Base-by-base conservation (phyloP, 2,329 filamentous ascomycete species). In the Volutella citrinella region DNA sequence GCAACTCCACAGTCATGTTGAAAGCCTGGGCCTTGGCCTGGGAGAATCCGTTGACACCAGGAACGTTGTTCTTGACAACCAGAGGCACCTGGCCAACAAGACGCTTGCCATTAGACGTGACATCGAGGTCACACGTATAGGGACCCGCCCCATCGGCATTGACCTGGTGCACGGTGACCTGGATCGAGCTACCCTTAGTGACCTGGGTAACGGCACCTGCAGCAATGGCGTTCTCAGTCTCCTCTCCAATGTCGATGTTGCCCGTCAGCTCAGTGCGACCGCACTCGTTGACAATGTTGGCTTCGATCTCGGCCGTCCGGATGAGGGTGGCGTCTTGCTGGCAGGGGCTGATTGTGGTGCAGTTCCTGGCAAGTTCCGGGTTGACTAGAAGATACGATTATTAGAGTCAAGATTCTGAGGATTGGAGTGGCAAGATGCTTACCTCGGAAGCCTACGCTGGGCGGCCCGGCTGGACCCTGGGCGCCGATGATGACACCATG, bases 291-390 rank as follows among this genome's bases (percentile, higher is more conserved):
- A 76, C 75, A 7, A 72, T 54, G 48, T 76, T 75, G 33, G 64
- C 59, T 7, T 46, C 42, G 47, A 76, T 70, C 61, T 78, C 68
- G 12, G 69, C 70, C 38, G 79, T 74, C 32, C 71, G 69, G 58
- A 84, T 83, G 51, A 82, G 70, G 33, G 77, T 81, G 10, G 77
- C 67, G 38, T 84, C 80, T 43, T 78, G 74, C 51, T 84, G 78
- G 65, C 80, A 83, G 14, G 80, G 79, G 55, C 69, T 78, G 62
- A 81, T 78, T 35, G 65, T 64, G 12, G 76, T 80, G 57, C 79
- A 81, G 56, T 82, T 79, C 43, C 80, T 71, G 18, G 80, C 74
- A 46, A 80, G 68, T 36, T 59, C 59, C 24, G 68, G 58, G 46
- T 76, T 69, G 40, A 82, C 70, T 71, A 14, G 2, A 4, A 2